Evolutionary conservation across 306 rosid genomes (phyloP).

Genomic region (cucumber (Cucumis sativus)): DNA sequence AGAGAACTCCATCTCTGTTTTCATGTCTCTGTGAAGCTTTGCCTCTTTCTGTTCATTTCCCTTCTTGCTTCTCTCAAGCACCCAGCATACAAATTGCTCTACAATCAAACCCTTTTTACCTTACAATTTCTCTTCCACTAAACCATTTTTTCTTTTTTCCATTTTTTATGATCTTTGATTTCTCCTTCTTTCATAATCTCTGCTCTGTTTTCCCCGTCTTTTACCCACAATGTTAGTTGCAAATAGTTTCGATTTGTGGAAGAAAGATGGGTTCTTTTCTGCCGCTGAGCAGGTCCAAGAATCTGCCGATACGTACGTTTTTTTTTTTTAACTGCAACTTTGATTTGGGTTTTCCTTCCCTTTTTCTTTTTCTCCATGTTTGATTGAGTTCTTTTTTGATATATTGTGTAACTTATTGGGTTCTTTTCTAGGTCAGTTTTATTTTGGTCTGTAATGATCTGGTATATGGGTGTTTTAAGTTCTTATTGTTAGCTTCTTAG

Average conservation of each 20-base stretch:
- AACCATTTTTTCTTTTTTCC: background rate
- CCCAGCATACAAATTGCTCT: background rate
- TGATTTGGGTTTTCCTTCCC: background rate
- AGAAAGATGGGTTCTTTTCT: constrained; percentile 4
- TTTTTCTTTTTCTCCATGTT: background rate
- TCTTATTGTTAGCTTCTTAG: background rate
- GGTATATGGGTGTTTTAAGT: background rate
- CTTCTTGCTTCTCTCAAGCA: constrained; percentile 6
- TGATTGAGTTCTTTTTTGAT: background rate
- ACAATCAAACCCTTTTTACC: background rate
- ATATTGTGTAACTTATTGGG: background rate
- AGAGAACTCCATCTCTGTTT: background rate
- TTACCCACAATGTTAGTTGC: background rate
- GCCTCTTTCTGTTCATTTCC: background rate
- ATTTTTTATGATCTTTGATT: background rate
- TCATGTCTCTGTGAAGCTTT: background rate
- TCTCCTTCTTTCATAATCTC: background rate
- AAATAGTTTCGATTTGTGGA: constrained; percentile 6
- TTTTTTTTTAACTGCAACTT: background rate
- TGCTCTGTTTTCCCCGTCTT: background rate
- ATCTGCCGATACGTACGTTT: constrained; percentile 9
- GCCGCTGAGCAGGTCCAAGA: constrained; percentile 10
- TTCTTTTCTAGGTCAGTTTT: background rate
- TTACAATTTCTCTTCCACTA: background rate
- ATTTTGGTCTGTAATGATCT: background rate